A percentile compares a stretch with the other conserved stretches of the same genome.
These are phyloP conservation scores for Fusarium sp. DNA, from an alignment of 2,329 filamentous ascomycete genomes.

Conservation along the genomic window DNA sequence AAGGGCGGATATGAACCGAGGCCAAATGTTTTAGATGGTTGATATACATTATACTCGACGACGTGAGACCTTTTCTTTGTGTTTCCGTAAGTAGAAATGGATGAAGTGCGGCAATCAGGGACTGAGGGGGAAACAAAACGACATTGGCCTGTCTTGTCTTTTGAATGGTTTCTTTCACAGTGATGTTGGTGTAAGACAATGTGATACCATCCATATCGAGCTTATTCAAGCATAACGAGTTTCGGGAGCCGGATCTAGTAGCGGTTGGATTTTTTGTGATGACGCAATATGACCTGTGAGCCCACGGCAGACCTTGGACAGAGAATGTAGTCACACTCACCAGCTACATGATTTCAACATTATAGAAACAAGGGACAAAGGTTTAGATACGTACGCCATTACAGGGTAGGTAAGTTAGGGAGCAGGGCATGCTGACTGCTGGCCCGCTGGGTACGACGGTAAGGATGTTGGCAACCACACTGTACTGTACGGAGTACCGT, in stretches of 20 bases:
- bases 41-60: neutral
- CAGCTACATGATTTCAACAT: neutral
- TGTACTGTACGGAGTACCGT: conserved; percentile 31
- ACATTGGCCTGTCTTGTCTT: conserved; percentile 12
- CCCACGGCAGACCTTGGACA: neutral
- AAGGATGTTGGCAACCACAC: neutral
- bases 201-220: conserved; percentile 15
- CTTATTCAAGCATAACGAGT: conserved; percentile 6
- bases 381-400: neutral
- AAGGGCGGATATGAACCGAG: conserved; percentile 8
- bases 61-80: neutral
- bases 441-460: conserved; percentile 8
- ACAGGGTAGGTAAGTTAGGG: neutral
- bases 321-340: neutral
- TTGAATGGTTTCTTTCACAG: neutral
- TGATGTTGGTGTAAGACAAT: conserved; percentile 8
- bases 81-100: neutral
- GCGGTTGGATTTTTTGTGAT: neutral
- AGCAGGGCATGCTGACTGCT: too few species aligned
- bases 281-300: conserved; percentile 21
- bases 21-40: neutral
- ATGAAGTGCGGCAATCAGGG: conserved; percentile 7
- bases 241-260: conserved; percentile 3
- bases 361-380: neutral
- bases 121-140: neutral